Percentiles rank a stretch among this genome's conserved stretches.
phyloP scores from a whole-genome alignment of 2,329 filamentous ascomycete species.

The Aspergillus fumigatus region DNA sequence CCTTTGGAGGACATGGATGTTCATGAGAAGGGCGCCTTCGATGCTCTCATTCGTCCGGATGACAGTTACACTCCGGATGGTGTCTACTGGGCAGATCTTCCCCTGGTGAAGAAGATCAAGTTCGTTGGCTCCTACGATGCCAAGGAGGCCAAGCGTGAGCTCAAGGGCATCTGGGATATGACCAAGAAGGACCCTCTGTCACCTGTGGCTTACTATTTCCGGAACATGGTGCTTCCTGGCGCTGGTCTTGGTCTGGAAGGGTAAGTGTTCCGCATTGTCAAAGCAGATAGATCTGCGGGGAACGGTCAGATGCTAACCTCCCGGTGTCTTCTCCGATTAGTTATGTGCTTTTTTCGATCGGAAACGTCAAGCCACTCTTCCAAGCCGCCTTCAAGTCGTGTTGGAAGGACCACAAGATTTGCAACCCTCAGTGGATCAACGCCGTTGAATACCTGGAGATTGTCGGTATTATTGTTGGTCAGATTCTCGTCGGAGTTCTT shows the following conservation, averaged over 20 bases:
- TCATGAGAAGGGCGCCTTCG: conserved; percentile 63
- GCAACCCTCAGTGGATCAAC: conserved; percentile 73
- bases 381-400: conserved; percentile 69
- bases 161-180: conserved; percentile 66
- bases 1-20: conserved; percentile 50
- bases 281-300: not conserved
- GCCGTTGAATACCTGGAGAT: conserved; percentile 90
- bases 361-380: conserved; percentile 83
- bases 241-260: conserved; percentile 88
- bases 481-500: conserved; percentile 78
- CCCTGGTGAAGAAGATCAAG: conserved; percentile 60
- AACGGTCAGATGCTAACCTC: not conserved
- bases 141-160: conserved; percentile 65
- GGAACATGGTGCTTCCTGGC: conserved; percentile 86
- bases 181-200: conserved; percentile 81
- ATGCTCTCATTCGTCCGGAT: conserved; percentile 76
- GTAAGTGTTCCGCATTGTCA: conserved; percentile 32
- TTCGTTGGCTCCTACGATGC: conserved; percentile 74
- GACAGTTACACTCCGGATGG: conserved; percentile 81
- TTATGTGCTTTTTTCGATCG: conserved; percentile 95
- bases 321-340: conserved; percentile 35
- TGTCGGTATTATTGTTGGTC: conserved; percentile 89
- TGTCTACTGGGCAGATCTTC: conserved; percentile 89
- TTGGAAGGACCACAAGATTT: conserved; percentile 66
- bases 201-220: conserved; percentile 80